Conservation (phyloP, 768 basidiomycete genomes). For the Amanita rubescens region DNA sequence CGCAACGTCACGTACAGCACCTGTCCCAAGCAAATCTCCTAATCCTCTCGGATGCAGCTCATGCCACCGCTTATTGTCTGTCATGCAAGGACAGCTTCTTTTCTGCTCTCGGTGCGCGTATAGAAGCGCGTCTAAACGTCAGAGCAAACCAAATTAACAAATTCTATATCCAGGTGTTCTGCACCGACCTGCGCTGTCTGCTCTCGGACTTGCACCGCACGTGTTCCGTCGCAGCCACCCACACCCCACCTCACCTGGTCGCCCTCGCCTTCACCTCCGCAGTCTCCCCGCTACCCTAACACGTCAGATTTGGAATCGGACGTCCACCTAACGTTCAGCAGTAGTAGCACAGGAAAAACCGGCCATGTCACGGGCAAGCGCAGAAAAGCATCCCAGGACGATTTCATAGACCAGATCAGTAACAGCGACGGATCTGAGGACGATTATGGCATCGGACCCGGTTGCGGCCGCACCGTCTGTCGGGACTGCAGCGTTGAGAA, state of each 20-base stretch:
- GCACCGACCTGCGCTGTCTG: constrained; percentile 36
- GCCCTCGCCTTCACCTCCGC: constrained; percentile 22
- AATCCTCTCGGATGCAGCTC: constrained; percentile 10
- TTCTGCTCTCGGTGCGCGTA: constrained; percentile 10
- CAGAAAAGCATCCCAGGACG: constrained; percentile 21
- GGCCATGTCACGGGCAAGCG: constrained; percentile 15
- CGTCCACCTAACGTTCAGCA: no score
- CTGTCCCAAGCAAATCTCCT: not conserved
- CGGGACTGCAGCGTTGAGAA: constrained; percentile 39
- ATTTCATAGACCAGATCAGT: constrained; percentile 10
- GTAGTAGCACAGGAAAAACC: not conserved
- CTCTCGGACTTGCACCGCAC: constrained; percentile 35
- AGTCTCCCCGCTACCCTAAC: constrained; percentile 23
- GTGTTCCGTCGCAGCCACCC: constrained; percentile 26
- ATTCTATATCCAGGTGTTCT: constrained; percentile 26
- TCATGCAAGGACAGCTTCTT: not conserved
- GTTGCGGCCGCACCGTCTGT: constrained; percentile 36
- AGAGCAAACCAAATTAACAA: not conserved
- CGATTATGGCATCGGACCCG: constrained; percentile 19
- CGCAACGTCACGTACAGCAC: not conserved
- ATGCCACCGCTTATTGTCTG: constrained; percentile 13
- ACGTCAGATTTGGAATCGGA: constrained; percentile 17
- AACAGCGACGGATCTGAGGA: constrained; percentile 11
- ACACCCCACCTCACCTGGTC: constrained; percentile 34
- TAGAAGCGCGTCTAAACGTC: not conserved